A percentile compares a stretch with the other conserved stretches of the same genome.
Evolutionary conservation across 164 flowering plant species (phyloP).

Genomic region (Sedum album): DNA sequence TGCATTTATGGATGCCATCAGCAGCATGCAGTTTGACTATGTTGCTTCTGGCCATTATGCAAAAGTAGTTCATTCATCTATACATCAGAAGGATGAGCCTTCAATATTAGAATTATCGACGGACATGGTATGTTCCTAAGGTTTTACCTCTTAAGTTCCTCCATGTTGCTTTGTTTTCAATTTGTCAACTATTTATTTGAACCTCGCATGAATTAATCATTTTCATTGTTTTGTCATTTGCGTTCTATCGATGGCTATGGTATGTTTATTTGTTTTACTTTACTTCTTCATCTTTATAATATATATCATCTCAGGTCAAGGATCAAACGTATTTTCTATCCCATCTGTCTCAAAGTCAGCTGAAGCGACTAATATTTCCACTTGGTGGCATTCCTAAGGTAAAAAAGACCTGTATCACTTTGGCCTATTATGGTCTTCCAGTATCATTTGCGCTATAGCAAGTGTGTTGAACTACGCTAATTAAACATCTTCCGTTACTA

Average conservation of each 20-base stretch:
- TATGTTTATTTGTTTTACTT: constrained; percentile 15
- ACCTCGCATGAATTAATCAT: neutral
- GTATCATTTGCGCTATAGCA: neutral
- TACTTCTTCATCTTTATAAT: neutral
- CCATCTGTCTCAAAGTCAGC: constrained; percentile 80
- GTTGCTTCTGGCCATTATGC: constrained; percentile 98
- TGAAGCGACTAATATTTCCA: constrained; percentile 71
- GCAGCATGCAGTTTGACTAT: constrained; percentile 63
- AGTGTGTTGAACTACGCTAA: neutral
- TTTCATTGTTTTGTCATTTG: neutral
- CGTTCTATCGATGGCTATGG: constrained; percentile 60
- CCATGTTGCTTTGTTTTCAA: neutral
- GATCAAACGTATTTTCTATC: constrained; percentile 98
- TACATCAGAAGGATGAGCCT: constrained; percentile 24
- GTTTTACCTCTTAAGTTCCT: constrained; percentile 5
- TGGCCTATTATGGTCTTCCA: neutral
- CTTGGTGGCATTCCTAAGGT: constrained; percentile 92
- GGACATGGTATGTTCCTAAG: constrained; percentile 50
- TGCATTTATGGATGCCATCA: constrained; percentile 89
- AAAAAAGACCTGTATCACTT: neutral
- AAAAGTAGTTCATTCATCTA: constrained; percentile 51
- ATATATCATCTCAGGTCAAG: constrained; percentile 57
- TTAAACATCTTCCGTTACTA: neutral
- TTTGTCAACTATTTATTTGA: neutral
- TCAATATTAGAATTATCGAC: constrained; percentile 62